phyloP scores from a whole-genome alignment of 805 yeast species.

The Lipomyces yamadae region DNA sequence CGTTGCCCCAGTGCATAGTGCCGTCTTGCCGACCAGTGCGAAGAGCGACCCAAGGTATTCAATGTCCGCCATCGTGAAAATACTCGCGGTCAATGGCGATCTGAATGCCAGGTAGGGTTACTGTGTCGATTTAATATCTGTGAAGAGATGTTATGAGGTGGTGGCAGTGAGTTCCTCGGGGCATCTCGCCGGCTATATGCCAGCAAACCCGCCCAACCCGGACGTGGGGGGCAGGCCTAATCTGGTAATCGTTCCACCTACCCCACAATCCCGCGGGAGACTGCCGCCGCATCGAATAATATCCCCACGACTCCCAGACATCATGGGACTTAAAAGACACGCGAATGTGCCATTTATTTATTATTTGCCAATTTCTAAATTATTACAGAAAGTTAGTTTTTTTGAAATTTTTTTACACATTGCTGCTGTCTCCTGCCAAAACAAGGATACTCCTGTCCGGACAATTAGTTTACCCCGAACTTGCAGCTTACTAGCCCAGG shows the following conservation, averaged over 20 bases:
- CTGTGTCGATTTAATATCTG: background rate
- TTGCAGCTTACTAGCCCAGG: no score
- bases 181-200: background rate
- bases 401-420: background rate
- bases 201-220: no score
- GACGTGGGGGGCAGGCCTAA: background rate
- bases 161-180: no score
- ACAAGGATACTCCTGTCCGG: background rate
- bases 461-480: no score
- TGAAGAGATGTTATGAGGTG: no score
- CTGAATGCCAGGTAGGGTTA: background rate
- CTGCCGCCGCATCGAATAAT: no score
- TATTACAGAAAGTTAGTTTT: background rate
- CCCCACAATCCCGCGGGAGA: background rate
- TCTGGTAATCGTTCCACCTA: background rate
- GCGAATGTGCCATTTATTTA: background rate
- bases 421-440: background rate
- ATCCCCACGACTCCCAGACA: no score
- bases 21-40: slow-evolving; percentile 51
- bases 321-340: background rate
- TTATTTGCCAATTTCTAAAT: background rate
- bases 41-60: slow-evolving; percentile 39
- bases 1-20: slow-evolving; percentile 59
- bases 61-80: background rate
- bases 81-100: background rate